Conservation (phyloP, 2,329 filamentous ascomycete genomes). For the Ascochyta koolunga region DNA sequence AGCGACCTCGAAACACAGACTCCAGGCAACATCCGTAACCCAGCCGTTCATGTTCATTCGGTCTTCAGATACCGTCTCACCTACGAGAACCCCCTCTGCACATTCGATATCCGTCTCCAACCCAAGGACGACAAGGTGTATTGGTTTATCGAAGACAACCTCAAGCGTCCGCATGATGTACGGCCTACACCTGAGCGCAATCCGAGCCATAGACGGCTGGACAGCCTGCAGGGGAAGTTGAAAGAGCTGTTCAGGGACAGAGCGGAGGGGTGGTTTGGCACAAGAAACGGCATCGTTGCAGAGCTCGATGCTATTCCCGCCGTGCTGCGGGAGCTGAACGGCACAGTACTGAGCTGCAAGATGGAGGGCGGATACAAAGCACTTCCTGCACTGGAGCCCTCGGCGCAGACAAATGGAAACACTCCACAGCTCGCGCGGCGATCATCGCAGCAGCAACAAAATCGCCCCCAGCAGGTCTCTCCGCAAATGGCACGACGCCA, state of each 20-base stretch:
- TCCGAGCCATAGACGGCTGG: constrained; percentile 35
- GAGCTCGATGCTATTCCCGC: constrained; percentile 43
- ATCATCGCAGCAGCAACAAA: constrained; percentile 13
- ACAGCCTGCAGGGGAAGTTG: constrained; percentile 40
- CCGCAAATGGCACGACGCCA: constrained; percentile 14
- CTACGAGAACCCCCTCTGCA: constrained; percentile 50
- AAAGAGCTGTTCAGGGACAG: constrained; percentile 40
- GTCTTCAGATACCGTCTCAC: constrained; percentile 47
- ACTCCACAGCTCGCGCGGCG: constrained; percentile 15
- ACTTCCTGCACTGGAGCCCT: constrained; percentile 23
- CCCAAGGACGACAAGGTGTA: constrained; percentile 39
- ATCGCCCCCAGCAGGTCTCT: constrained; percentile 22
- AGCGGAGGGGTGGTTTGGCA: constrained; percentile 47
- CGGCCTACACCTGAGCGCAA: constrained; percentile 34
- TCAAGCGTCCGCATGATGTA: constrained; percentile 26
- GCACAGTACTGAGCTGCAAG: constrained; percentile 43
- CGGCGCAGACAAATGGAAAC: constrained; percentile 12
- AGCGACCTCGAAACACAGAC: constrained; percentile 63
- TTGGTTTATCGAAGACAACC: constrained; percentile 49
- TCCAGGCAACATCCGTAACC: constrained; percentile 32
- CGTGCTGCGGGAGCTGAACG: constrained; percentile 47
- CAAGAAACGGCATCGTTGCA: constrained; percentile 47
- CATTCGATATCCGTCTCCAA: constrained; percentile 47
- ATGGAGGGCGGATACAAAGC: constrained; percentile 36
- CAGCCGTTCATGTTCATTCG: constrained; percentile 43